phyloP scores from a whole-genome alignment of 1,284 basidiomycete genomes.

The Anthracocystis setariae region DNA sequence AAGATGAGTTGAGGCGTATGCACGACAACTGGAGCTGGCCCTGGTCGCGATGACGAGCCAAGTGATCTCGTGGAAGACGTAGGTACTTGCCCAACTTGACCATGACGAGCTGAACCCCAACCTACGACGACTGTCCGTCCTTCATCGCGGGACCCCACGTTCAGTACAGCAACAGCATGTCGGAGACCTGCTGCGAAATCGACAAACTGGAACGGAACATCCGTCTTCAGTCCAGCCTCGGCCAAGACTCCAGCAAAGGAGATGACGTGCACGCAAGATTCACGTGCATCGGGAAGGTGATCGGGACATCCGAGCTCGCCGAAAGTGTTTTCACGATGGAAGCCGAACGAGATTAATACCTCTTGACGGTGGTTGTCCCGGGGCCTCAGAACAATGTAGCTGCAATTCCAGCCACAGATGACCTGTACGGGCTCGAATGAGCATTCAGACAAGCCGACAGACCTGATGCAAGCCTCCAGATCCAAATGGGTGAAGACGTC shows the following conservation, averaged over 20 bases:
- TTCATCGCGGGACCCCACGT: neutral
- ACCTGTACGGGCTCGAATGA: constrained; percentile 15
- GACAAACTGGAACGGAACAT: constrained; percentile 7
- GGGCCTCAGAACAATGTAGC: constrained; percentile 28
- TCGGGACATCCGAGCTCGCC: constrained; percentile 33
- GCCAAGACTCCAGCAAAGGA: constrained; percentile 18
- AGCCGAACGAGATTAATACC: constrained; percentile 34
- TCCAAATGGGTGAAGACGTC: constrained; percentile 23
- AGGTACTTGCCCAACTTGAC: constrained; percentile 26
- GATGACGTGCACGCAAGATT: constrained; percentile 16
- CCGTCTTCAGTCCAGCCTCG: constrained; percentile 8
- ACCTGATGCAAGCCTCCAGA: constrained; percentile 1
- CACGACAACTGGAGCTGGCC: constrained; percentile 18
- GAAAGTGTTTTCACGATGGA: constrained; percentile 28
- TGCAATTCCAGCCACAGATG: constrained; percentile 47
- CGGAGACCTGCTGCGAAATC: constrained; percentile 29
- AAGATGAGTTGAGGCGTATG: constrained; percentile 33
- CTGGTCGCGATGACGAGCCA: constrained; percentile 10
- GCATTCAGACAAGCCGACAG: neutral
- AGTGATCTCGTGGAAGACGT: neutral
- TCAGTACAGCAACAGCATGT: constrained; percentile 26
- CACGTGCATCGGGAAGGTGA: neutral
- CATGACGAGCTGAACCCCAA: constrained; percentile 45
- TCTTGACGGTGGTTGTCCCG: neutral
- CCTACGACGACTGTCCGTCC: constrained; percentile 20